A percentile compares a stretch with the other conserved stretches of the same genome.
Conservation (phyloP, 805 yeast species). For the Metschnikowia santaceciliae region DNA sequence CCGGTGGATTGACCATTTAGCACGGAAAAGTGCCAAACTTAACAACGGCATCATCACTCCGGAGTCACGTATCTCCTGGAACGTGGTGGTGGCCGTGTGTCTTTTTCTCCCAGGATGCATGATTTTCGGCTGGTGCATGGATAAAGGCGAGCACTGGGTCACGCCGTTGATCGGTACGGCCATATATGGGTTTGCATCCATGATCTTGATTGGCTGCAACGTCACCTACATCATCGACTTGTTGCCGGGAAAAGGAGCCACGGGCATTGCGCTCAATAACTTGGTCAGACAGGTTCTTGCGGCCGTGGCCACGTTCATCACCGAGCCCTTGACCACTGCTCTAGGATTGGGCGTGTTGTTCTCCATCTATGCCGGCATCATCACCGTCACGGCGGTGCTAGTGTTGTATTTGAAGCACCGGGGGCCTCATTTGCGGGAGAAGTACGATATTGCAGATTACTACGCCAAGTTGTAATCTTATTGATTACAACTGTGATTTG, state of each 20-base stretch:
- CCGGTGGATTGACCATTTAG: constrained; percentile 64
- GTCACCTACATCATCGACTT: constrained; percentile 80
- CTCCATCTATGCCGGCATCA: constrained; percentile 60
- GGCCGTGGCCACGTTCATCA: constrained; percentile 68
- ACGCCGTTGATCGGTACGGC: constrained; percentile 80
- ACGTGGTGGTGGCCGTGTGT: constrained; percentile 61
- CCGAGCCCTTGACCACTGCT: constrained; percentile 65
- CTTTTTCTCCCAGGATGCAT: constrained; percentile 62
- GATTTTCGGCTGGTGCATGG: constrained; percentile 80
- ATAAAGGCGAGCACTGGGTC: constrained; percentile 66
- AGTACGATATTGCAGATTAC: constrained; percentile 52
- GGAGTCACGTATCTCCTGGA: constrained; percentile 75
- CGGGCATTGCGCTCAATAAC: constrained; percentile 83
- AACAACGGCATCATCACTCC: constrained; percentile 68
- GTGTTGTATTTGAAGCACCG: constrained; percentile 47
- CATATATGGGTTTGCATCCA: constrained; percentile 74
- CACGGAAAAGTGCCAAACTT: constrained; percentile 46
- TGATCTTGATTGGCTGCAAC: constrained; percentile 80
- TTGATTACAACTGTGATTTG: no score
- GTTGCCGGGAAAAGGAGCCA: constrained; percentile 83
- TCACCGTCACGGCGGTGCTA: constrained; percentile 39
- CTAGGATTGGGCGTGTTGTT: constrained; percentile 70
- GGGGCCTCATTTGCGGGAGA: constrained; percentile 63
- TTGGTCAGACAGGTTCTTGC: constrained; percentile 70
- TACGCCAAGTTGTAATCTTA: constrained; percentile 44